Evolutionary conservation across 2,329 filamentous ascomycete genomes (phyloP), one percentile per base, ranked within the genome.

Genomic region (Penicillium rolfsii): DNA sequence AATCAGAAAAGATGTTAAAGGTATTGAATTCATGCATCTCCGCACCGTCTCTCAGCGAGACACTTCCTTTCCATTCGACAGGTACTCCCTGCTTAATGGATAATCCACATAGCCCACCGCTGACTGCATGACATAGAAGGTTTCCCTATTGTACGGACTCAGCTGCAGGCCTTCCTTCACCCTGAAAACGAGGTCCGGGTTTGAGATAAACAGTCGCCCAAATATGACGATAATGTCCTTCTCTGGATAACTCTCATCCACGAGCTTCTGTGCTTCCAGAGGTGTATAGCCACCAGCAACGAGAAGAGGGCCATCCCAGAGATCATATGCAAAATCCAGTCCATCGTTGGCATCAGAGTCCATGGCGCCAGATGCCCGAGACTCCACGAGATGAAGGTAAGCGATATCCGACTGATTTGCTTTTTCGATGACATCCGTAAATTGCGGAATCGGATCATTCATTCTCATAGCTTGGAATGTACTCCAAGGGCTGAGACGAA

Each of bases 361-460:
- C 2, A 14, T 36, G 4, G 46, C 28, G 1, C 55, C 55, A 2
- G 52, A 56, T 1, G 63, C 73, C 0, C 85, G 80, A 0, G 85
- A 81, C 63, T 89, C 85, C 3, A 89, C 74, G 0, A 89, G 64
- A 67, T 89, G 85, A 1, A 90, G 69, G 66, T 87, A 89, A 0
- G 85, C 82, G 7, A 90, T 73, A 0, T 81, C 78, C 1, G 85
- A 70, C 9, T 76, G 71, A 58, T 79, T 82, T 2, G 86, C 74
- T 24, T 81, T 78, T 19, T 75, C 68, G 50, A 86, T 78, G 3
- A 89, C 68, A 66, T 89, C 77, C 0, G 76, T 76, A 68, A 89
- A 91, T 58, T 90, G 87, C 0, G 86, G 84, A 4, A 85, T 70
- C 0, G 87, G 86, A 52, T 90, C 80, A 0, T 74, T 64, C 84